A percentile compares a stretch with the other conserved stretches of the same genome.
These are phyloP conservation scores for Otatea glauca DNA, from an alignment of 176 grass and related monocot genomes.

Conservation along the genomic window DNA sequence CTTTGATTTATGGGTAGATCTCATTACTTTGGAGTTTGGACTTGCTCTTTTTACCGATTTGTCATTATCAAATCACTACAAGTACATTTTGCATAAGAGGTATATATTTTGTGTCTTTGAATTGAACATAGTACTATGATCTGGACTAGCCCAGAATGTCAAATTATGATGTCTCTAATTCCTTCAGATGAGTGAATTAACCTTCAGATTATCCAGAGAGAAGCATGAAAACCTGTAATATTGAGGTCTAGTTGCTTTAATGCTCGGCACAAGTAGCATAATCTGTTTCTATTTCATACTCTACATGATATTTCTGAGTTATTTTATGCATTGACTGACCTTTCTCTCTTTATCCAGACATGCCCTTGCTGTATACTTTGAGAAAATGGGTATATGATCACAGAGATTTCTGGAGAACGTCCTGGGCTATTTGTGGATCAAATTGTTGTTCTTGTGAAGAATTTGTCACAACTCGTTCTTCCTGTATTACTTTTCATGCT, in stretches of 20 bases:
- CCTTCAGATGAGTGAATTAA: background rate
- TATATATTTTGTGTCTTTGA: background rate
- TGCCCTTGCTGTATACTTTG: constrained; percentile 62
- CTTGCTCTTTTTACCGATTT: background rate
- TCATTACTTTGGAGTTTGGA: background rate
- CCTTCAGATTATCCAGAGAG: background rate
- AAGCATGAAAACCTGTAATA: background rate
- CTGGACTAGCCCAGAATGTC: background rate
- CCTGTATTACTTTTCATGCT: constrained; percentile 21
- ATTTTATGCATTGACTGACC: background rate
- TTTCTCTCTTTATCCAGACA: constrained; percentile 49
- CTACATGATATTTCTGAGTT: background rate
- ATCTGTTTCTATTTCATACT: background rate
- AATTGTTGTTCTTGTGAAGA: constrained; percentile 32
- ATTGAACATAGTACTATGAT: background rate
- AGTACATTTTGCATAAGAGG: background rate
- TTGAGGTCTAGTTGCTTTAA: background rate
- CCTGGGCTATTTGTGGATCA: constrained; percentile 22
- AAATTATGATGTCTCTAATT: background rate
- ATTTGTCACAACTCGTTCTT: background rate
- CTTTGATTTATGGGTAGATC: background rate
- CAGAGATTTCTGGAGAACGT: constrained; percentile 28
- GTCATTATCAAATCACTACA: background rate
- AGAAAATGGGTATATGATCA: constrained; percentile 10
- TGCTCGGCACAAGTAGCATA: constrained; percentile 5